These are phyloP conservation scores for Cryphonectria naterciae DNA, from an alignment of 2,329 filamentous ascomycete genomes.

Conservation along the genomic window DNA sequence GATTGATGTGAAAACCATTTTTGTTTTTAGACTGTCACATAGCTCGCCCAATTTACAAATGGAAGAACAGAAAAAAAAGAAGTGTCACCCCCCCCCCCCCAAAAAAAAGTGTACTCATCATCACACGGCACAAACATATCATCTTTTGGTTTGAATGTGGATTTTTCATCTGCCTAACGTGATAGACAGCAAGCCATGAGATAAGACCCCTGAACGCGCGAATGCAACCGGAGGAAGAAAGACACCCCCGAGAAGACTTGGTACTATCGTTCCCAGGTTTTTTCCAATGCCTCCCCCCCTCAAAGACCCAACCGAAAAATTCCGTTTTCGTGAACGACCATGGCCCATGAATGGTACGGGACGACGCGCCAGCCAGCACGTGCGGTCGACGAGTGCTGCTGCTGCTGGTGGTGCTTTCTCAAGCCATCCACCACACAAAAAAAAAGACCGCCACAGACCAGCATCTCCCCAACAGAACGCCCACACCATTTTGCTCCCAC, in stretches of 20 bases:
- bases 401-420: constrained; percentile 23
- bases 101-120: no score
- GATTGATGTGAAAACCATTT: constrained; percentile 46
- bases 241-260: constrained; percentile 34
- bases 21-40: no score
- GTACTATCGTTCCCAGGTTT: constrained; percentile 16
- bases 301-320: constrained; percentile 32
- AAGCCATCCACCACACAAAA: constrained; percentile 29
- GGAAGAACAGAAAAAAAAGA: no score
- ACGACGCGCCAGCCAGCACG: constrained; percentile 22
- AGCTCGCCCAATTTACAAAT: background rate
- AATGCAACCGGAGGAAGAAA: constrained; percentile 47
- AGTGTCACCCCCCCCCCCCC: no score
- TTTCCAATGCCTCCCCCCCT: constrained; percentile 24
- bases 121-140: constrained; percentile 33
- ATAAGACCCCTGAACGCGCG: constrained; percentile 49
- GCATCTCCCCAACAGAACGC: constrained; percentile 35
- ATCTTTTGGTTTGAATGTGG: constrained; percentile 25
- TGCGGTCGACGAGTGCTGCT: constrained; percentile 19
- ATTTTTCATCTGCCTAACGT: constrained; percentile 45
- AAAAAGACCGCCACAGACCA: constrained; percentile 36
- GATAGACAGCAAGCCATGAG: constrained; percentile 47
- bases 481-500: constrained; percentile 22
- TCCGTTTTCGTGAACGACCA: constrained; percentile 28
- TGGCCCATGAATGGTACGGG: constrained; percentile 27